Evolutionary conservation across 148 eudicot species (phyloP), one percentile per base, ranked within the genome.

Genomic region (Rhododendron vialii): DNA sequence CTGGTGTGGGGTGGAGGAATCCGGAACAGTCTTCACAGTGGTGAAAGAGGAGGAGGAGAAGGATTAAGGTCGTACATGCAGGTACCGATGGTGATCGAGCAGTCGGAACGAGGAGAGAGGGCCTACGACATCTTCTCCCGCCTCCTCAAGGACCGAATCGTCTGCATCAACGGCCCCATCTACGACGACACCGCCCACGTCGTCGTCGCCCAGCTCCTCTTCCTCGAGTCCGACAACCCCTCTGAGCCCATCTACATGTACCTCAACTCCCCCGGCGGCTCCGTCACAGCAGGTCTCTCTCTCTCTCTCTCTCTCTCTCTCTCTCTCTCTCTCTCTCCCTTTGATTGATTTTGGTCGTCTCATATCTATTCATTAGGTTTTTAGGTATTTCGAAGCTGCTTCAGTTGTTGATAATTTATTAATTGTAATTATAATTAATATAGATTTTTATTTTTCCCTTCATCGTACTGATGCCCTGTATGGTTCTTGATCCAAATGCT

Each of bases 101-200:
- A 95, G 88, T 95, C 98, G 15, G 93, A 98, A 0, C 76, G 99
- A 73, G 99, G 99, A 11, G 99, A 96, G 85, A 83, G 99, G 59
- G 98, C 99, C 14, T 96, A 96, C 87, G 99, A 96, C 87, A 96
- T 96, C 82, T 96, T 96, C 98, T 96, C 99, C 0, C 91, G 99
- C 10, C 92, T 96, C 11, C 93, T 96, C 5, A 96, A 96, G 87
- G 99, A 96, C 74, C 92, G 99, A 13, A 96, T 96, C 88, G 87
- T 96, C 22, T 95, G 98, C 90, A 95, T 96, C 83, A 96, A 96
- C 69, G 99, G 99, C 20, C 98, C 98, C 7, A 94, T 96, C 33
- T 85, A 91, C 4, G 99, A 96, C 83, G 98, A 95, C 84, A 96
- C 99, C 5, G 91, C 99, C 0, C 99, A 96, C 75, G 98, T 96